phyloP scores from a whole-genome alignment of 176 grass and related monocot genomes.

The Thinopyrum elongatum region DNA sequence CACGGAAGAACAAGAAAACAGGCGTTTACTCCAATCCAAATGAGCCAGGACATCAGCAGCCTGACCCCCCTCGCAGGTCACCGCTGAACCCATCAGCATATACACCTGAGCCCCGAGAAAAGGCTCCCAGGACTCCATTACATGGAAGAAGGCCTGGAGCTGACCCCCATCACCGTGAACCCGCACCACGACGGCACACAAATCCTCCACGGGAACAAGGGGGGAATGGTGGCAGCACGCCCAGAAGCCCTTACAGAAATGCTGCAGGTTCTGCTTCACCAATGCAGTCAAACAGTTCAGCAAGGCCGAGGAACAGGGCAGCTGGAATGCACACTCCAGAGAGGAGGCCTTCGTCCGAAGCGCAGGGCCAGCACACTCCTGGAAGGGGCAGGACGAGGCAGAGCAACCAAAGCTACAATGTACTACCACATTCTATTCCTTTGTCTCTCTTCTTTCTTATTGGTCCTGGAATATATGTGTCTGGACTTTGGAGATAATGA shows the following conservation, averaged over 20 bases:
- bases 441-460: not conserved
- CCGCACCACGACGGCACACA: not conserved
- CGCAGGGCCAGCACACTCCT: conserved; percentile 43
- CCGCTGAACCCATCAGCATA: conserved; percentile 37
- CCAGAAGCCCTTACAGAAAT: conserved; percentile 39
- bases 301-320: conserved; percentile 16
- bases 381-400: conserved; percentile 40
- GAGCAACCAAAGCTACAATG: conserved; percentile 24
- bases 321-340: conserved; percentile 47
- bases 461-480: not conserved
- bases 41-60: conserved; percentile 6
- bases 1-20: conserved; percentile 34
- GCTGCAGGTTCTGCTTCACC: conserved; percentile 38
- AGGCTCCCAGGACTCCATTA: conserved; percentile 33
- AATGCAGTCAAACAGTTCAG: conserved; percentile 28
- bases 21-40: conserved; percentile 35
- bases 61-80: conserved; percentile 37
- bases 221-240: not conserved
- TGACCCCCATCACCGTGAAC: conserved; percentile 22
- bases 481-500: conserved; percentile 13
- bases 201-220: conserved; percentile 29
- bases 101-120: conserved; percentile 32
- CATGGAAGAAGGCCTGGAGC: conserved; percentile 19
- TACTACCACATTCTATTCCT: conserved; percentile 10
- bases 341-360: conserved; percentile 31